phyloP scores from a whole-genome alignment of 208 protist species.

The Trypanosoma caninum region DNA sequence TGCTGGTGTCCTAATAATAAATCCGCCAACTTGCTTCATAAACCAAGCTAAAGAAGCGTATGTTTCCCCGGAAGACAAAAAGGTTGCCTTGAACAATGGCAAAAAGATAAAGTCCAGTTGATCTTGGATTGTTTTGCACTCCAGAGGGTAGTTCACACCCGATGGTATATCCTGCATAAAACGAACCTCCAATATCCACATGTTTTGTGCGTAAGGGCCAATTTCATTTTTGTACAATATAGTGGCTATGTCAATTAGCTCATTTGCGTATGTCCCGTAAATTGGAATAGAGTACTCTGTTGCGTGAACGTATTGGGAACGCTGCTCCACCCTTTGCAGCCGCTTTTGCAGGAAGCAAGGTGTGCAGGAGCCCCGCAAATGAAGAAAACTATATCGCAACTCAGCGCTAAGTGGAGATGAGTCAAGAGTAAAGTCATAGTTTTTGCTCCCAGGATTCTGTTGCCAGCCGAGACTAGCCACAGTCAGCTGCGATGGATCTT shows the following conservation, averaged over 20 bases:
- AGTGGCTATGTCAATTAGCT: slow-evolving; percentile 63
- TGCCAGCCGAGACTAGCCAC: slow-evolving; percentile 89
- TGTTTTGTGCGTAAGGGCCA: slow-evolving; percentile 75
- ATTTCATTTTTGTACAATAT: slow-evolving; percentile 44
- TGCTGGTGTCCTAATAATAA: slow-evolving; percentile 81
- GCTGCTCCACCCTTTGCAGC: slow-evolving; percentile 52
- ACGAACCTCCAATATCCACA: slow-evolving; percentile 95
- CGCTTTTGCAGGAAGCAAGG: slow-evolving; percentile 48
- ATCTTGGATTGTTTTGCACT: slow-evolving; percentile 89
- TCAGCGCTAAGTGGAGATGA: slow-evolving; percentile 54
- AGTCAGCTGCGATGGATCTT: slow-evolving; percentile 53
- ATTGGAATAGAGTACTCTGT: slow-evolving; percentile 84
- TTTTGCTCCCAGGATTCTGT: slow-evolving; percentile 22
- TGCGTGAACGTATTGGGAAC: slow-evolving; percentile 43
- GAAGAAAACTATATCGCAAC: slow-evolving; percentile 78
- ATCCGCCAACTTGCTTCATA: slow-evolving; percentile 85
- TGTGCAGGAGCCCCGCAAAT: slow-evolving; percentile 50
- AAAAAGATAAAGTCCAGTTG: slow-evolving; percentile 96
- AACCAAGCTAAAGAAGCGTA: slow-evolving; percentile 86
- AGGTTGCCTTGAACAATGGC: slow-evolving; percentile 96
- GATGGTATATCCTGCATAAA: slow-evolving; percentile 60
- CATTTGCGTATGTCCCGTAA: slow-evolving; percentile 59
- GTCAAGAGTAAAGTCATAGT: slow-evolving; percentile 34
- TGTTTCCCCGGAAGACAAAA: slow-evolving; percentile 64
- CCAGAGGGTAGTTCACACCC: slow-evolving; percentile 30